phyloP scores from a whole-genome alignment of 768 basidiomycete genomes.

The Boletus tylopilopsis region DNA sequence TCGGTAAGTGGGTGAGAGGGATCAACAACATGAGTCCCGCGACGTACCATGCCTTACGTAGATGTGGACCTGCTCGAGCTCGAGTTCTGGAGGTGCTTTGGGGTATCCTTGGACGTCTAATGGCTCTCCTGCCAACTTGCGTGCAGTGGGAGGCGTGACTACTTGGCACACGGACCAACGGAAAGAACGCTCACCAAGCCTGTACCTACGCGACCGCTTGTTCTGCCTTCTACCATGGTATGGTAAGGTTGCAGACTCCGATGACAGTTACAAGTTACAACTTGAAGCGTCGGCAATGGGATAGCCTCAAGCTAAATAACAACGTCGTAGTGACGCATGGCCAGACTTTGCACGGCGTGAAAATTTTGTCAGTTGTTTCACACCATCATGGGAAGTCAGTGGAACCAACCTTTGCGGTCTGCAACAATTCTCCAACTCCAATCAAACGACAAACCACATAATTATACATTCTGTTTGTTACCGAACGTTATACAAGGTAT shows the following conservation, averaged over 20 bases:
- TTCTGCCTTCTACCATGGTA: too few species aligned
- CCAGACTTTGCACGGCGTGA: too few species aligned
- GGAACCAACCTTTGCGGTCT: too few species aligned
- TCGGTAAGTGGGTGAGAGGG: background rate
- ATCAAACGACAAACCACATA: background rate
- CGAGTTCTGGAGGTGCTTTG: conserved; percentile 48
- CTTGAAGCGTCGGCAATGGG: background rate
- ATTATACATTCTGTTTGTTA: background rate
- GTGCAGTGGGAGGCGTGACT: background rate
- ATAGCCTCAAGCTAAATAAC: background rate
- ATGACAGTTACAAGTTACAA: background rate
- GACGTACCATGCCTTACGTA: conserved; percentile 70
- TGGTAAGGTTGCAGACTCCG: too few species aligned
- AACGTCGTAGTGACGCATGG: too few species aligned
- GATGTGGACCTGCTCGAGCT: conserved; percentile 69
- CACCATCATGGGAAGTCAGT: conserved; percentile 14
- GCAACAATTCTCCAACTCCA: background rate
- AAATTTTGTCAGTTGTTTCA: too few species aligned
- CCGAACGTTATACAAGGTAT: conserved; percentile 15
- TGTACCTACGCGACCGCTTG: background rate
- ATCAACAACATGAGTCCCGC: background rate
- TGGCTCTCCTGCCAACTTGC: conserved; percentile 37
- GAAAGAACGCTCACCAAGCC: conserved; percentile 11
- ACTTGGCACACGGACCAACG: background rate
- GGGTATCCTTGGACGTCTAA: conserved; percentile 63